phyloP scores from a whole-genome alignment of 345 rosid genomes.

The Lepidium africanum region DNA sequence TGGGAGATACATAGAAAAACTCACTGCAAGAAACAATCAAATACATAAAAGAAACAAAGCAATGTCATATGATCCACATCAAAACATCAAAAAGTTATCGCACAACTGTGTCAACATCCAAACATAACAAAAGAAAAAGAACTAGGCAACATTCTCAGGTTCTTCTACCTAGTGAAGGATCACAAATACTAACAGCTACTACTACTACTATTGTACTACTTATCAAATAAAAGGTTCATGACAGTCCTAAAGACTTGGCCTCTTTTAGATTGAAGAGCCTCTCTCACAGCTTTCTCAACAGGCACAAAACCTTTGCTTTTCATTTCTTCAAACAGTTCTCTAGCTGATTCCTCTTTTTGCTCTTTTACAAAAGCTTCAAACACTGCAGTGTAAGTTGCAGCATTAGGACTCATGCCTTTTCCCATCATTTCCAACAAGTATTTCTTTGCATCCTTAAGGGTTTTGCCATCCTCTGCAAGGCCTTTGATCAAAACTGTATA shows the following conservation, averaged over 20 bases:
- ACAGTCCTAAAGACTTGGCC: conserved; percentile 38
- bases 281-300: conserved; percentile 47
- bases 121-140: not conserved
- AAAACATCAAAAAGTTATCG: not conserved
- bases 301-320: conserved; percentile 43
- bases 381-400: conserved; percentile 40
- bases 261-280: conserved; percentile 34
- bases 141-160: not conserved
- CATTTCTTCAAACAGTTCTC: conserved; percentile 39
- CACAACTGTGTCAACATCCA: not conserved
- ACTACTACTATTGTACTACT: conserved; percentile 31
- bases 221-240: conserved; percentile 43
- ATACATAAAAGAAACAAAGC: too few relatives aligned
- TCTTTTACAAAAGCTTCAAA: conserved; percentile 47
- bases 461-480: conserved; percentile 37
- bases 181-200: not conserved
- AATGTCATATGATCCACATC: not conserved
- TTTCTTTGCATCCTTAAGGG: conserved; percentile 38
- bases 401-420: conserved; percentile 53
- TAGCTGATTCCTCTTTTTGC: conserved; percentile 43
- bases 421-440: conserved; percentile 58
- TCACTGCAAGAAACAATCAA: not conserved
- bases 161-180: not conserved
- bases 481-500: conserved; percentile 56
- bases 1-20: not conserved